phyloP scores from a whole-genome alignment of 2,329 filamentous ascomycete species.

The Fonsecaea monophora region DNA sequence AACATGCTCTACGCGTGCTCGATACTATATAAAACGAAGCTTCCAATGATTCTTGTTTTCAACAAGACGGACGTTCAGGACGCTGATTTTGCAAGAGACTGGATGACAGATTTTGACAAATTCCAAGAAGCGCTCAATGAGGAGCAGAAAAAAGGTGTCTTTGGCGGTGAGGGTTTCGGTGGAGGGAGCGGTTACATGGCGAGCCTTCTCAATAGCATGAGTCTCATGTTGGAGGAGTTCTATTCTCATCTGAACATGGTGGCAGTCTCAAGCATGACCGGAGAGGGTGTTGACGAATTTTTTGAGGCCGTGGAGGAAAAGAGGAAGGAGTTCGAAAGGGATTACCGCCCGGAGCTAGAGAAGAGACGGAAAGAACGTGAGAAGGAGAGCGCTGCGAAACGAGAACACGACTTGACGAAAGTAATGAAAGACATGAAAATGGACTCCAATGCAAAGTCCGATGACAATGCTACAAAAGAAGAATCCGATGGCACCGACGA shows the following conservation, averaged over 20 bases:
- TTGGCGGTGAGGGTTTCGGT: conserved; percentile 74
- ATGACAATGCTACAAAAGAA: conserved; percentile 51
- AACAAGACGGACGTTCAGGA: conserved; percentile 98
- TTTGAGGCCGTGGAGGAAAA: conserved; percentile 89
- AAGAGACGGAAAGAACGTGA: conserved; percentile 76
- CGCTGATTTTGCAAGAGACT: conserved; percentile 89
- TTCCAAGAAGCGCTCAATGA: conserved; percentile 85
- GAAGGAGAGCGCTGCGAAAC: conserved; percentile 70
- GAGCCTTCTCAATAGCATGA: conserved; percentile 95
- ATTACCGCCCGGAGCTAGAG: conserved; percentile 93
- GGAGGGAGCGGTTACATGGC: conserved; percentile 95
- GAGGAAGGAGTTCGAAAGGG: conserved; percentile 81
- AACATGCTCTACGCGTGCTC: conserved; percentile 99
- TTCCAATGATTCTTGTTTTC: conserved; percentile 98
- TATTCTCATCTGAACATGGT: conserved; percentile 94
- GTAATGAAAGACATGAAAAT: conserved; percentile 93
- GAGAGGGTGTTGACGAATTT: conserved; percentile 89
- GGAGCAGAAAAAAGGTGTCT: conserved; percentile 79
- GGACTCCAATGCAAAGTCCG: conserved; percentile 41
- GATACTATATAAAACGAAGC: conserved; percentile 97
- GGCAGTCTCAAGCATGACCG: conserved; percentile 90
- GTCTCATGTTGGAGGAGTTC: conserved; percentile 94
- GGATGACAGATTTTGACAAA: conserved; percentile 99
- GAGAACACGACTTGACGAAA: conserved; percentile 84
- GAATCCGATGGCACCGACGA: conserved; percentile 56